Evolutionary conservation across 495 filamentous ascomycete genomes (phyloP).

Genomic region (Geoglossum glabrum): DNA sequence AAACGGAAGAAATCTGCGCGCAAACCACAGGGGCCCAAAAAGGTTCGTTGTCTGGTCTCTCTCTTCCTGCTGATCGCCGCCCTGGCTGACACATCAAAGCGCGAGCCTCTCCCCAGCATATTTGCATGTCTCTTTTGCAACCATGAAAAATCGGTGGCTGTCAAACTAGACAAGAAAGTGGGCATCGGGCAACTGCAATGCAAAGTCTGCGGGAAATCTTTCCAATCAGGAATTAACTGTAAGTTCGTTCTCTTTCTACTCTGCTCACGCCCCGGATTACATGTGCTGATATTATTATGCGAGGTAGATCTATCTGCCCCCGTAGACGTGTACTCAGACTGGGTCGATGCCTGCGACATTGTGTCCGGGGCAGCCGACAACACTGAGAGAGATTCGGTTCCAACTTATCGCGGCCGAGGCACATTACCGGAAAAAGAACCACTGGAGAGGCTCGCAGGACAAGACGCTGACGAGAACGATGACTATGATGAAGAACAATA

Average conservation of each 20-base stretch:
- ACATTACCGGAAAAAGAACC: neutral
- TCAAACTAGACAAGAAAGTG: constrained; percentile 80
- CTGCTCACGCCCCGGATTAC: neutral
- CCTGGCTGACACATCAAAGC: constrained; percentile 26
- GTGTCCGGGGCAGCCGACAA: constrained; percentile 34
- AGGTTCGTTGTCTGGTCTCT: constrained; percentile 28
- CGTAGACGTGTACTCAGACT: constrained; percentile 93
- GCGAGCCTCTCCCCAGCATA: constrained; percentile 64
- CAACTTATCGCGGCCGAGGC: neutral
- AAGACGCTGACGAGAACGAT: constrained; percentile 14
- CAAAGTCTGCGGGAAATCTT: constrained; percentile 82
- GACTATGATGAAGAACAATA: constrained; percentile 17
- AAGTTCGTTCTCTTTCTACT: constrained; percentile 16
- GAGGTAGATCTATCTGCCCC: constrained; percentile 61
- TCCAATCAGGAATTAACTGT: constrained; percentile 89
- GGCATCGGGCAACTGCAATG: constrained; percentile 69
- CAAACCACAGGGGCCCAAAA: constrained; percentile 66
- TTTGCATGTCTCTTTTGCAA: constrained; percentile 99
- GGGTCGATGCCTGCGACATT: constrained; percentile 90
- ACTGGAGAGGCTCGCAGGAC: constrained; percentile 7
- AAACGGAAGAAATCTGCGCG: constrained; percentile 90
- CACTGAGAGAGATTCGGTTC: neutral
- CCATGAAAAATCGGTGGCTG: constrained; percentile 74
- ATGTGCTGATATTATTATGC: neutral
- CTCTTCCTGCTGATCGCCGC: neutral